Evolutionary conservation across 1,284 basidiomycete species (phyloP).

Genomic region (Trametes polyzona): DNA sequence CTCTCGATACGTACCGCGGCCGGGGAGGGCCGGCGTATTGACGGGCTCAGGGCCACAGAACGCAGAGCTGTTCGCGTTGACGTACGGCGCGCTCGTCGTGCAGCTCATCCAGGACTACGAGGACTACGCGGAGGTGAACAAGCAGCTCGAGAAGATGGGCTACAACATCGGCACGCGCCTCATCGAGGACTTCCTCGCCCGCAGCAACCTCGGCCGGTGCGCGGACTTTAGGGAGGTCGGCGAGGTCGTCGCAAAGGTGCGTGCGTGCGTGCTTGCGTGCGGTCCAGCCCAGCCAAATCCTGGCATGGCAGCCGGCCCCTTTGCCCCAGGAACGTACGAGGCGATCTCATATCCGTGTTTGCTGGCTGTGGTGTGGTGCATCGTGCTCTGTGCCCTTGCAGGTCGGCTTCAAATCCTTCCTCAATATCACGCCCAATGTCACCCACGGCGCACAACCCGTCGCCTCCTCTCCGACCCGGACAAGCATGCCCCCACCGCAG

Average conservation of each 20-base stretch:
- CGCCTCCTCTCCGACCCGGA: conserved; percentile 49
- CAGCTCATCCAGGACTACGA: conserved; percentile 99
- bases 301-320: not conserved
- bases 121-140: conserved; percentile 91
- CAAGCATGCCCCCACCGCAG: conserved; percentile 41
- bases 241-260: conserved; percentile 89
- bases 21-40: conserved; percentile 14
- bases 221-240: conserved; percentile 92
- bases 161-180: conserved; percentile 97
- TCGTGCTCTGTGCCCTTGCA: conserved; percentile 38
- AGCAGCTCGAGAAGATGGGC: conserved; percentile 91
- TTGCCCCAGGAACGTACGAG: too few relatives aligned
- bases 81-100: conserved; percentile 97
- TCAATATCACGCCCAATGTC: conserved; percentile 90
- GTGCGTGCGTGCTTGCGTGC: not conserved
- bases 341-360: too few relatives aligned
- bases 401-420: conserved; percentile 99
- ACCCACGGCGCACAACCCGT: conserved; percentile 62
- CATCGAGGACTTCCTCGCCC: conserved; percentile 97
- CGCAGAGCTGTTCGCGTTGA: conserved; percentile 95
- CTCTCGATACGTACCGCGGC: not conserved
- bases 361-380: not conserved
- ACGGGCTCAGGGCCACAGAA: conserved; percentile 59
- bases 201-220: conserved; percentile 85
- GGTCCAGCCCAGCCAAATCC: not conserved